A percentile compares a stretch with the other conserved stretches of the same genome.
These are phyloP conservation scores for Parachaetomium inaequale DNA, from an alignment of 495 filamentous ascomycete genomes.

Conservation along the genomic window DNA sequence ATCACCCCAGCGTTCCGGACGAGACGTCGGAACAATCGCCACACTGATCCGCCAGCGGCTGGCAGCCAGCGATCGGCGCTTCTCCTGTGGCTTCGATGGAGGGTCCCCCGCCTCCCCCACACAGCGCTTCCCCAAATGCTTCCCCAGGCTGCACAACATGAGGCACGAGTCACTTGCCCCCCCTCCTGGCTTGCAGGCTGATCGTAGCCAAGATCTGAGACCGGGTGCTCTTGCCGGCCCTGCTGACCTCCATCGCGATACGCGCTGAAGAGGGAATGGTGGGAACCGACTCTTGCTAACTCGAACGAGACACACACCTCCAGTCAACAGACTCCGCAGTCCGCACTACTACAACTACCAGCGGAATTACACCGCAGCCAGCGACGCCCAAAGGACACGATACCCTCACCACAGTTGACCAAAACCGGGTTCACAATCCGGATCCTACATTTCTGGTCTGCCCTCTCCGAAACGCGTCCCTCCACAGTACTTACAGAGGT, in stretches of 20 bases:
- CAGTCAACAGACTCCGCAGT: background rate
- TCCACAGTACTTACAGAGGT: background rate
- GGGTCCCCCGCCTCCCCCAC: background rate
- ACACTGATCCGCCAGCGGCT: slow-evolving; percentile 16
- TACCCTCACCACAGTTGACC: background rate
- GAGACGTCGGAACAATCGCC: slow-evolving; percentile 19
- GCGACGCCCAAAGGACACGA: background rate
- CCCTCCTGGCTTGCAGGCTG: slow-evolving; percentile 13
- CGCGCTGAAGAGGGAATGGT: background rate
- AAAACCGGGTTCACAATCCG: background rate
- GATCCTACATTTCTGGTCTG: background rate
- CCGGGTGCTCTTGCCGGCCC: slow-evolving; percentile 14
- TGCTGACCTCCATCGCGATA: slow-evolving; percentile 6
- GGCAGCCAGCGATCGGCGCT: slow-evolving; percentile 5
- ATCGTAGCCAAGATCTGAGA: slow-evolving; percentile 5
- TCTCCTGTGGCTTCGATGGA: slow-evolving; percentile 8
- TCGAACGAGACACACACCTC: background rate
- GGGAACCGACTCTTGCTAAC: background rate
- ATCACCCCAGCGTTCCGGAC: slow-evolving; percentile 18
- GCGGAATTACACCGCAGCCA: background rate
- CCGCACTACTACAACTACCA: background rate
- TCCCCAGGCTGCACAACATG: slow-evolving; percentile 13
- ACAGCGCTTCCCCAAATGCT: background rate
- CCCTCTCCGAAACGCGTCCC: background rate
- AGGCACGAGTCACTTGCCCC: slow-evolving; percentile 3